A percentile compares a stretch with the other conserved stretches of the same genome.
Conservation (phyloP, 768 basidiomycete genomes). For the Gymnopilus junonius region DNA sequence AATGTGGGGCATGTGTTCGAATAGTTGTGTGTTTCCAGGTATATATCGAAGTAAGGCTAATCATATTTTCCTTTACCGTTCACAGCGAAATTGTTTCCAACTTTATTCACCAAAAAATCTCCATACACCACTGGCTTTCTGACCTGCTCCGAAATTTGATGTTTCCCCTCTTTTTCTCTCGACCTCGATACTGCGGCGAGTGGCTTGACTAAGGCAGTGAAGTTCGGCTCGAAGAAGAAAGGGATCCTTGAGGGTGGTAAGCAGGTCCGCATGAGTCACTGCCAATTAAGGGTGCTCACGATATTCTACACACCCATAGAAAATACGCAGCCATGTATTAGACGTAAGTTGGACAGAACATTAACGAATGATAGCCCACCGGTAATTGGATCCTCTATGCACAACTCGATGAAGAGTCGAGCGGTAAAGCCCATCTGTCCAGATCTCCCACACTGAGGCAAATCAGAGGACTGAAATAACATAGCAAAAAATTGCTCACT, state of each 20-base stretch:
- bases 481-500: constrained; percentile 52
- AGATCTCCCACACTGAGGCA: constrained; percentile 84
- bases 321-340: not conserved
- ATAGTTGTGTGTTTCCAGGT: not conserved
- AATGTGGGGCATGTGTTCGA: too few relatives aligned
- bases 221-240: constrained; percentile 95
- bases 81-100: constrained; percentile 69
- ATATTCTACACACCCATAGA: constrained; percentile 55
- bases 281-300: constrained; percentile 68
- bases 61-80: constrained; percentile 44
- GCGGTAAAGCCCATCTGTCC: constrained; percentile 84
- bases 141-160: constrained; percentile 12
- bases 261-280: too few relatives aligned
- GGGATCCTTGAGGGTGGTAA: constrained; percentile 61
- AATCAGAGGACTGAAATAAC: not conserved
- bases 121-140: constrained; percentile 69
- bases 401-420: constrained; percentile 92
- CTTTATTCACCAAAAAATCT: constrained; percentile 75
- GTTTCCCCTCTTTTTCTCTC: constrained; percentile 17
- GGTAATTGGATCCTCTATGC: constrained; percentile 74
- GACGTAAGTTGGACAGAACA: not conserved
- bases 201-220: constrained; percentile 70
- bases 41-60: not conserved
- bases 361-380: constrained; percentile 31
- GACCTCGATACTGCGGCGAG: constrained; percentile 61